These are phyloP conservation scores for Phalaenopsis equestris DNA, from an alignment of 106 monocot genomes.

Conservation along the genomic window DNA sequence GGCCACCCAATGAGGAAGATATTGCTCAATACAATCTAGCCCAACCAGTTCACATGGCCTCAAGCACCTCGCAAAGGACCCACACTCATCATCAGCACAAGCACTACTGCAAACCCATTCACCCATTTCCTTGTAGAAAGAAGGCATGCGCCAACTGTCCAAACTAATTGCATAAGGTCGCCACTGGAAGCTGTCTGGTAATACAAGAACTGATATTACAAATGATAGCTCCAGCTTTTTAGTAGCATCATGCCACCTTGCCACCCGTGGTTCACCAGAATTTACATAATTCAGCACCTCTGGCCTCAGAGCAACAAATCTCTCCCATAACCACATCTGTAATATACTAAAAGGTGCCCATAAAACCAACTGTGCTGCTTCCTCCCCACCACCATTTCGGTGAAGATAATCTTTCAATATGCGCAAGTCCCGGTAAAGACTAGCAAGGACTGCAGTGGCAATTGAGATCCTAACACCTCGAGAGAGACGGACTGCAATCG, in stretches of 20 bases:
- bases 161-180: constrained; percentile 33
- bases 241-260: constrained; percentile 54
- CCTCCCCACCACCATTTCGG: not conserved
- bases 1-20: constrained; percentile 23
- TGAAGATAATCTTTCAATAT: constrained; percentile 25
- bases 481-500: constrained; percentile 44
- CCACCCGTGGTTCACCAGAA: constrained; percentile 30
- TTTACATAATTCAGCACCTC: constrained; percentile 18
- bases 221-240: constrained; percentile 23
- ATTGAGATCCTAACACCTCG: constrained; percentile 46
- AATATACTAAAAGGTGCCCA: constrained; percentile 57
- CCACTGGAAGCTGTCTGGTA: constrained; percentile 39
- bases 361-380: constrained; percentile 8
- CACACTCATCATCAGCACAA: constrained; percentile 25
- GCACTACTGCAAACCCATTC: constrained; percentile 19
- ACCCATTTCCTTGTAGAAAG: constrained; percentile 27
- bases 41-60: constrained; percentile 39
- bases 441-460: constrained; percentile 48
- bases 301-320: constrained; percentile 40
- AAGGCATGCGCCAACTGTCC: constrained; percentile 21
- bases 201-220: constrained; percentile 26
- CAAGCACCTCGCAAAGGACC: constrained; percentile 33
- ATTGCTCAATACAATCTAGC: constrained; percentile 53
- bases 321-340: constrained; percentile 79
- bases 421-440: constrained; percentile 44